Evolutionary conservation across 371 early-diverging fungal genomes (phyloP).

Genomic region (Gilbertella persicaria): DNA sequence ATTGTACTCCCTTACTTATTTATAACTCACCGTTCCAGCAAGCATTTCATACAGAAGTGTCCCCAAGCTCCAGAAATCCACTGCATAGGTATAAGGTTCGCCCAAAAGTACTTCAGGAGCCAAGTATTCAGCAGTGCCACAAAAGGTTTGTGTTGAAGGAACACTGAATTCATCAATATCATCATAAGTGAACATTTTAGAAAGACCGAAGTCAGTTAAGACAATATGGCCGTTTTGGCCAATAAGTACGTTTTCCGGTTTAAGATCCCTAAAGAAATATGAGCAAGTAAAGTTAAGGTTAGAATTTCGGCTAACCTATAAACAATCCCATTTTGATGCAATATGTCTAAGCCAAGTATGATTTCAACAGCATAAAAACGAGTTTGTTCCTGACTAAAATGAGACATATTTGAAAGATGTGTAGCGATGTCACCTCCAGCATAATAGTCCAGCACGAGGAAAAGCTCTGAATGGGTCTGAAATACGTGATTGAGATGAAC

Average conservation of each 20-base stretch:
- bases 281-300: not conserved
- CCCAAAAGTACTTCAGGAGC: conserved; percentile 91
- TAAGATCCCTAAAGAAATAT: conserved; percentile 61
- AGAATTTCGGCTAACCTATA: conserved; percentile 55
- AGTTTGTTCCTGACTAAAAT: conserved; percentile 74
- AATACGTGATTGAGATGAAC: conserved; percentile 74
- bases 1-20: not conserved
- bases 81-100: conserved; percentile 80
- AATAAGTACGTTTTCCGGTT: conserved; percentile 85
- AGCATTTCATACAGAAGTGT: conserved; percentile 88
- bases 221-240: conserved; percentile 82
- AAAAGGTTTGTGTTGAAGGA: conserved; percentile 82
- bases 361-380: conserved; percentile 90
- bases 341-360: conserved; percentile 76
- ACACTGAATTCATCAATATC: conserved; percentile 24
- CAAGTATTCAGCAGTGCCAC: conserved; percentile 93
- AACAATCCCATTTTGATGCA: conserved; percentile 86
- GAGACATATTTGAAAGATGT: conserved; percentile 65
- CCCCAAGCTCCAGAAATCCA: conserved; percentile 98
- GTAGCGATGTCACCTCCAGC: conserved; percentile 86
- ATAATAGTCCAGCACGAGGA: conserved; percentile 83
- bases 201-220: conserved; percentile 87
- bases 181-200: conserved; percentile 59
- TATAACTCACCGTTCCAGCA: conserved; percentile 59
- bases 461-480: conserved; percentile 68